A percentile compares a stretch with the other conserved stretches of the same genome.
phyloP scores from a whole-genome alignment of 768 basidiomycete genomes.

The Leccinellum rugosiceps region DNA sequence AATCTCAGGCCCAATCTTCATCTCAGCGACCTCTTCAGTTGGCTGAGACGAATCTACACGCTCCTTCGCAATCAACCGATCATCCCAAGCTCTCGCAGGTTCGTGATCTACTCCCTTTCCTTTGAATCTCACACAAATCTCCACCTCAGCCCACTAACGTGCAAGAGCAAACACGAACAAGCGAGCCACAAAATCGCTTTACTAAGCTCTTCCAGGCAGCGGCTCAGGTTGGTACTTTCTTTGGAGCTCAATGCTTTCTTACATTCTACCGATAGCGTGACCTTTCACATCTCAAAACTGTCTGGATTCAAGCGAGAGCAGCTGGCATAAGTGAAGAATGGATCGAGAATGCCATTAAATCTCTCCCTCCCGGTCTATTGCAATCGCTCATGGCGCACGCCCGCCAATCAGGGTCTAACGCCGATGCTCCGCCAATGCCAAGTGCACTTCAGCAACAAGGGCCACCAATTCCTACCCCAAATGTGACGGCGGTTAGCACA shows the following conservation, averaged over 20 bases:
- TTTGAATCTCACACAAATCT: background rate
- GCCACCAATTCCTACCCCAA: background rate
- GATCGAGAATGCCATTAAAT: slow-evolving; percentile 13
- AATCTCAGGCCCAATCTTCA: background rate
- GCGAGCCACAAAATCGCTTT: background rate
- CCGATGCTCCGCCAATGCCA: background rate
- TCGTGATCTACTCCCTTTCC: background rate
- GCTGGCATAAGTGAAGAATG: slow-evolving; percentile 21
- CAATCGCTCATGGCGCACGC: slow-evolving; percentile 6
- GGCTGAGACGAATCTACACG: background rate
- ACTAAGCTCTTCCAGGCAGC: slow-evolving; percentile 20
- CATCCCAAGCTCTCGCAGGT: slow-evolving; percentile 2
- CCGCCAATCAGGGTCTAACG: background rate
- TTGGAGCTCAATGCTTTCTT: background rate
- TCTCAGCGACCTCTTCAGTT: background rate
- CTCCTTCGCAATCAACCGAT: background rate
- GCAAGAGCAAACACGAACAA: slow-evolving; percentile 11
- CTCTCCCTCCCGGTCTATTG: slow-evolving; percentile 18
- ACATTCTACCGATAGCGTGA: slow-evolving; percentile 16
- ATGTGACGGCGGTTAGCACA: background rate
- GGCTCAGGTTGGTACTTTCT: slow-evolving; percentile 16
- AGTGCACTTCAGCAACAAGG: background rate
- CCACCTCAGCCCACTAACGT: background rate
- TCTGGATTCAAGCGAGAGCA: slow-evolving; percentile 12
- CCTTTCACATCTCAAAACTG: slow-evolving; percentile 3